phyloP scores from a whole-genome alignment of 352 stramenopile species.

The Pythium angustatum region DNA sequence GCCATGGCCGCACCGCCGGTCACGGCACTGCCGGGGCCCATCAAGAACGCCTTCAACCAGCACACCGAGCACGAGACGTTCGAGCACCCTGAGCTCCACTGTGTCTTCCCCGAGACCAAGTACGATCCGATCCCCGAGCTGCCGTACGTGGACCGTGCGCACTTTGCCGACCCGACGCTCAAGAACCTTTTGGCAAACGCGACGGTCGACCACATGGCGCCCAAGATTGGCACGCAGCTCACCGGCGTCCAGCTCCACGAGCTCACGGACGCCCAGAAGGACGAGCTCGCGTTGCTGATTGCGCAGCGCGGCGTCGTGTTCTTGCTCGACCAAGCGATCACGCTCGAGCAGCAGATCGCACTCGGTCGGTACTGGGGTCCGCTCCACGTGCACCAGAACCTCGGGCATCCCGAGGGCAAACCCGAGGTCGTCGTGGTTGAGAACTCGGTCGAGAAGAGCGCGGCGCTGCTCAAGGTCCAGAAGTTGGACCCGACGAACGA shows the following conservation, averaged over 20 bases:
- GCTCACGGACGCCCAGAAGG: conserved; percentile 33
- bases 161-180: conserved; percentile 38
- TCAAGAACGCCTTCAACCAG: conserved; percentile 31
- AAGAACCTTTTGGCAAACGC: conserved; percentile 34
- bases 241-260: conserved; percentile 36
- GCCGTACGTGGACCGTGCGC: conserved; percentile 30
- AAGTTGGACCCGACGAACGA: conserved; percentile 33
- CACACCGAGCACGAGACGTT: conserved; percentile 17
- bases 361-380: conserved; percentile 33
- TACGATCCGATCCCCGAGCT: conserved; percentile 36
- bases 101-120: conserved; percentile 31
- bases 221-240: conserved; percentile 35
- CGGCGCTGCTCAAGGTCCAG: conserved; percentile 23
- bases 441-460: conserved; percentile 22
- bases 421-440: conserved; percentile 31
- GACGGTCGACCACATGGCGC: conserved; percentile 22
- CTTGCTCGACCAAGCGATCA: conserved; percentile 24
- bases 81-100: conserved; percentile 24
- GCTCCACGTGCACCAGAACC: conserved; percentile 36
- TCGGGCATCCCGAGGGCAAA: conserved; percentile 28
- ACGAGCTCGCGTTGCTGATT: conserved; percentile 23
- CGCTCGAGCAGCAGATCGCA: conserved; percentile 30
- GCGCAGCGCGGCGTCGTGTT: conserved; percentile 22
- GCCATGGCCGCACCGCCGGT: too few species aligned
- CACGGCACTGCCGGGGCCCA: too few species aligned